Evolutionary conservation across 225 moss, liverwort and hornwort species (phyloP), one percentile per base, ranked within the genome.

Genomic region (Anthoceros angustus): DNA sequence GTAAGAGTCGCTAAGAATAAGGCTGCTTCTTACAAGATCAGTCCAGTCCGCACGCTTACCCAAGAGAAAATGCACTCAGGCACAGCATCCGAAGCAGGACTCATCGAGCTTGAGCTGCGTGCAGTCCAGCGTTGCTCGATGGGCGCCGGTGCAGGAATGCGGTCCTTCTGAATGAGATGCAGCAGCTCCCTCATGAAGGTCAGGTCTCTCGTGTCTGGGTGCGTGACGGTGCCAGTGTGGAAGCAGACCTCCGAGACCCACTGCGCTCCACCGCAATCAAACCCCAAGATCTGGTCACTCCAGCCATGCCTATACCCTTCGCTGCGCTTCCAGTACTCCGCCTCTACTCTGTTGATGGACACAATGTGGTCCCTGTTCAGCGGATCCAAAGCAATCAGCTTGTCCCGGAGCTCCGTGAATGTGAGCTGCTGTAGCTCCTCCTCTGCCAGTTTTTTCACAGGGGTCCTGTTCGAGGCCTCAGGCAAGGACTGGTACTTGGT

Each of bases 71-170:
- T 63, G 49, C 75, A 69, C 68, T 89, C 92, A 23, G 63, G 79
- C 63, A 79, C 77, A 10, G 80, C 62, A 66, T 80, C 79, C 41
- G 69, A 87, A 45, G 98, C 86, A 23, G 88, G 85, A 68, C 91
- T 98, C 61, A 98, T 73, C 20, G 82, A 85, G 75, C 98, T 98
- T 45, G 66, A 80, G 70, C 87, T 89, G 7, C 91, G 77, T 65
- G 92, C 84, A 25, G 87, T 84, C 98, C 98, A 98, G 41, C 98
- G 76, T 71, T 98, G 98, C 63, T 98, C 98, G 69, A 98, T 98
- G 16, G 98, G 98, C 41, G 84, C 75, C 12, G 86, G 92, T 42
- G 98, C 98, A 65, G 98, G 87, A 42, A 98, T 92, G 39, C 70
- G 79, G 60, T 86, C 75, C 65, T 71, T 77, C 73, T 80, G 80